Conservation (phyloP, 768 basidiomycete species). For the Auricularia cornea region DNA sequence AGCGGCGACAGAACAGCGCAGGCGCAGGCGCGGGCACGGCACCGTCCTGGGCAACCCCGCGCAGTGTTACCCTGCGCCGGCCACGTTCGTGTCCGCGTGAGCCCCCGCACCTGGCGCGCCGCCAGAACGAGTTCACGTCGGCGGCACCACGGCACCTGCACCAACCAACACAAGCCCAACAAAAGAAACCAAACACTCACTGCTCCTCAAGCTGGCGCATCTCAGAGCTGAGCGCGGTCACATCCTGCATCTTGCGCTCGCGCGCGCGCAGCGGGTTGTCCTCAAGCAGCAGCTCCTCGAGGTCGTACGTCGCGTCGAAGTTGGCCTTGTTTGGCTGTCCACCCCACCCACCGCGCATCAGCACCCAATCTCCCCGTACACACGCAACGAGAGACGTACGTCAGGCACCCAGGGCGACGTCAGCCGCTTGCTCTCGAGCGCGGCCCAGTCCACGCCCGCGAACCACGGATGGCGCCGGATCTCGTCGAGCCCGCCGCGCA, state of each 20-base stretch:
- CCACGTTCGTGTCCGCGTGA: too few relatives aligned
- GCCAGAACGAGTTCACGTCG: too few relatives aligned
- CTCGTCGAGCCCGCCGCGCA: slow-evolving; percentile 62
- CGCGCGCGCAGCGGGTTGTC: slow-evolving; percentile 96
- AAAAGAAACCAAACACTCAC: slow-evolving; percentile 42
- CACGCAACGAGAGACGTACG: slow-evolving; percentile 36
- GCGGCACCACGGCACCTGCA: not conserved
- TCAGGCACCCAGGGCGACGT: slow-evolving; percentile 88
- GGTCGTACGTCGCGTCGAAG: slow-evolving; percentile 94
- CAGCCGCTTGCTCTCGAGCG: slow-evolving; percentile 48
- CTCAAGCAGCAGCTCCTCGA: slow-evolving; percentile 95
- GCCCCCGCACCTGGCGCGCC: too few relatives aligned
- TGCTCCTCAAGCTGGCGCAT: slow-evolving; percentile 89
- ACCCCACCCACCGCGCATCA: not conserved
- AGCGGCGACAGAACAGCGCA: slow-evolving; percentile 4
- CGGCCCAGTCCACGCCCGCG: slow-evolving; percentile 68
- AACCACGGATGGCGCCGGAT: slow-evolving; percentile 86
- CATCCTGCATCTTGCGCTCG: slow-evolving; percentile 79
- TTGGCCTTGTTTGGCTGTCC: slow-evolving; percentile 89
- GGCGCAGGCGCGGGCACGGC: too few relatives aligned
- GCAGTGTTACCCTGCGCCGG: too few relatives aligned
- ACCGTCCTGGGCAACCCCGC: too few relatives aligned
- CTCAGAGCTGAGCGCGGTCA: slow-evolving; percentile 89
- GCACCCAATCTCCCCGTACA: too few relatives aligned
- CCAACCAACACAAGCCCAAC: not conserved